Percentiles rank a stretch among this genome's conserved stretches.
phyloP scores from a whole-genome alignment of 768 basidiomycete genomes.

The Rhodocollybia butyracea region DNA sequence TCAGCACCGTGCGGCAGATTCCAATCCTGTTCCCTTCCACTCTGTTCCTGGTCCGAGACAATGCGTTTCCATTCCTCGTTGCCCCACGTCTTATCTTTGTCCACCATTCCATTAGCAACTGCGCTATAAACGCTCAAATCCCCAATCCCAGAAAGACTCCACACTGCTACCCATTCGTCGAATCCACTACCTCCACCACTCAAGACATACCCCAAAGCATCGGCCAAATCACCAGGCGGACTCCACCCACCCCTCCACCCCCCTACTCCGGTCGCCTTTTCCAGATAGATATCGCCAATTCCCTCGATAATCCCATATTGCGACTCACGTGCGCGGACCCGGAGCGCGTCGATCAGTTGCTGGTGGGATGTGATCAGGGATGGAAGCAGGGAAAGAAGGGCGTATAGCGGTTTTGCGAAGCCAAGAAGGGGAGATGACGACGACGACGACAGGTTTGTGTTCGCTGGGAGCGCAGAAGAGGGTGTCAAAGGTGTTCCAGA shows the following conservation, averaged over 20 bases:
- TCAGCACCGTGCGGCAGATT: conserved; percentile 50
- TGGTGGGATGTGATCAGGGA: background rate
- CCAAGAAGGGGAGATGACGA: background rate
- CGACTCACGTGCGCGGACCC: conserved; percentile 77
- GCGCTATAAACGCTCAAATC: background rate
- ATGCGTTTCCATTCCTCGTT: conserved; percentile 4
- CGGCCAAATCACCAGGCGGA: background rate
- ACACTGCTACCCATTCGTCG: conserved; percentile 2
- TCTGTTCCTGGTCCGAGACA: background rate
- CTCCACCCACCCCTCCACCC: conserved; percentile 27
- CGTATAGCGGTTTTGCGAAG: background rate
- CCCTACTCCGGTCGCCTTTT: conserved; percentile 81
- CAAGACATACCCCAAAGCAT: background rate
- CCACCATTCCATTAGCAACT: background rate
- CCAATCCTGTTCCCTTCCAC: background rate
- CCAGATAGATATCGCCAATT: conserved; percentile 88
- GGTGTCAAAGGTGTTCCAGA: no score
- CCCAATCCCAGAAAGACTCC: background rate
- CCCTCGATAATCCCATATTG: conserved; percentile 68
- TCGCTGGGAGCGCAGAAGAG: no score
- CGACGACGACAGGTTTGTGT: background rate
- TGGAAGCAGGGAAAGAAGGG: background rate
- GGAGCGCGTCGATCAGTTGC: conserved; percentile 56
- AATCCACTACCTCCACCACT: conserved; percentile 1
- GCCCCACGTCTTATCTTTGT: background rate